A percentile compares a stretch with the other conserved stretches of the same genome.
These are phyloP conservation scores for Mucor circinelloides DNA, from an alignment of 371 early-diverging fungal species.

Conservation along the genomic window DNA sequence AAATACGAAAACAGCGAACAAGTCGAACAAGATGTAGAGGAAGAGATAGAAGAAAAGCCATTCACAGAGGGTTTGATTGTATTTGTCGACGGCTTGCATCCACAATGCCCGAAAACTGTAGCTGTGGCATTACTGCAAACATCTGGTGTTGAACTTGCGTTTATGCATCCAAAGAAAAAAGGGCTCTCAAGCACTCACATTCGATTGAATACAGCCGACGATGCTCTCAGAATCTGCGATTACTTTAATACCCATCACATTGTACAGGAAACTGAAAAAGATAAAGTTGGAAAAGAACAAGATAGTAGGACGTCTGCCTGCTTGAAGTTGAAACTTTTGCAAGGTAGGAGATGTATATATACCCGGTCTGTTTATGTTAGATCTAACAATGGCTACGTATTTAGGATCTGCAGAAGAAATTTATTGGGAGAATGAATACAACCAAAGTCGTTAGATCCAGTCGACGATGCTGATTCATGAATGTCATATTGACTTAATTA, in stretches of 20 bases:
- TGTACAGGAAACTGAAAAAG: slow-evolving; percentile 29
- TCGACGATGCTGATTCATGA: too few species aligned
- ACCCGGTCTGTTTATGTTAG: neutral
- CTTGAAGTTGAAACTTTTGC: slow-evolving; percentile 12
- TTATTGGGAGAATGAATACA: slow-evolving; percentile 34
- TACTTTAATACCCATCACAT: slow-evolving; percentile 28
- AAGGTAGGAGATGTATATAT: slow-evolving; percentile 1
- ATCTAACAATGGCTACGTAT: neutral
- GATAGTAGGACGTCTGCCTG: neutral
- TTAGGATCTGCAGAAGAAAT: slow-evolving; percentile 30
- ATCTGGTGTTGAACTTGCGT: slow-evolving; percentile 35
- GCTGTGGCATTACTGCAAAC: slow-evolving; percentile 25
- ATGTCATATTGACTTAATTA: too few species aligned
- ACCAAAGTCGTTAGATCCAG: neutral
- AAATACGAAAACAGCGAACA: slow-evolving; percentile 12
- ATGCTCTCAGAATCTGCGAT: slow-evolving; percentile 23
- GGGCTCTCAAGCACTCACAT: slow-evolving; percentile 27
- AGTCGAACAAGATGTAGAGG: neutral
- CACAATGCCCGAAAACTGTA: slow-evolving; percentile 31
- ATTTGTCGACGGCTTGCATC: slow-evolving; percentile 31
- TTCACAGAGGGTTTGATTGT: slow-evolving; percentile 33
- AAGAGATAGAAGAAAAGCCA: neutral
- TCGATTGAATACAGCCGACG: slow-evolving; percentile 31
- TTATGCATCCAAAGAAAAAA: slow-evolving; percentile 34
- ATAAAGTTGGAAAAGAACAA: slow-evolving; percentile 22